A percentile compares a stretch with the other conserved stretches of the same genome.
These are phyloP conservation scores for Cardamine resedifolia DNA, from an alignment of 345 rosid genomes.

Conservation along the genomic window DNA sequence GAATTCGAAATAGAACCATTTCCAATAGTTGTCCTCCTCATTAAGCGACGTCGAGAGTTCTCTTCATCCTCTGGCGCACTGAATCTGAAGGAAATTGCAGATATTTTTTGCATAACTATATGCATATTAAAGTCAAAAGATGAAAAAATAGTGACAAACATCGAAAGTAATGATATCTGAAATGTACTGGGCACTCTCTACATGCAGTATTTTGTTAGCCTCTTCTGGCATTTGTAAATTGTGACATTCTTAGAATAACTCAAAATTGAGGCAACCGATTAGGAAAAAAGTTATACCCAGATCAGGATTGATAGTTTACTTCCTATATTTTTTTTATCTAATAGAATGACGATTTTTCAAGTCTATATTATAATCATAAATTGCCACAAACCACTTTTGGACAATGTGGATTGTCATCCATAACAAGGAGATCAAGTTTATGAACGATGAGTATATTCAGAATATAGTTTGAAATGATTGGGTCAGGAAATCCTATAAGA, in stretches of 20 bases:
- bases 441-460: constrained; percentile 8
- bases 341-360: constrained; percentile 3
- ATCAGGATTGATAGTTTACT: background rate
- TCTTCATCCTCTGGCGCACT: constrained; percentile 95
- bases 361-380: constrained; percentile 1
- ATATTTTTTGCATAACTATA: constrained; percentile 20
- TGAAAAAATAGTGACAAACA: constrained; percentile 15
- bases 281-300: background rate
- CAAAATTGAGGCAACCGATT: constrained; percentile 1
- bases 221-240: constrained; percentile 13
- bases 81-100: constrained; percentile 48
- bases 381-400: constrained; percentile 19
- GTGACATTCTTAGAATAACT: constrained; percentile 5
- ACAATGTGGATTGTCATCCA: constrained; percentile 12
- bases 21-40: constrained; percentile 93
- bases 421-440: constrained; percentile 14
- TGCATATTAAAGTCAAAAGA: background rate
- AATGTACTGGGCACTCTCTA: background rate
- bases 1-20: constrained; percentile 54
- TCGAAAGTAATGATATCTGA: constrained; percentile 5
- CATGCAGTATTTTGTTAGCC: constrained; percentile 8
- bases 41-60: constrained; percentile 48
- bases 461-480: background rate
- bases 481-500: background rate
- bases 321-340: background rate